phyloP scores from a whole-genome alignment of 805 yeast species.

The Suhomyces sp. region DNA sequence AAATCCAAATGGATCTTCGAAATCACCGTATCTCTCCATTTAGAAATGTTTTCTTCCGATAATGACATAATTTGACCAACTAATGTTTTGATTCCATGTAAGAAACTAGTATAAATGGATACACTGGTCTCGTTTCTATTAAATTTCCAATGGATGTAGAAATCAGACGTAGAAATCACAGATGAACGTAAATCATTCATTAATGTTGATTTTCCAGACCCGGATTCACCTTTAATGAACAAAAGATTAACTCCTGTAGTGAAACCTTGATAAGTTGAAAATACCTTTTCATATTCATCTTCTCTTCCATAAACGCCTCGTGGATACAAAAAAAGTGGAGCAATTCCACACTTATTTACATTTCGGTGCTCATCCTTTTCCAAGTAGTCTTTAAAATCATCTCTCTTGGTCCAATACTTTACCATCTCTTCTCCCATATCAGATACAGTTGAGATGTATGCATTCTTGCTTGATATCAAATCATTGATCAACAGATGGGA shows the following conservation, averaged over 20 bases:
- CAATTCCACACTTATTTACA: conserved; percentile 7
- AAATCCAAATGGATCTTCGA: conserved; percentile 42
- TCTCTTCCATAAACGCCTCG: conserved; percentile 15
- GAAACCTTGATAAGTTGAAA: conserved; percentile 9
- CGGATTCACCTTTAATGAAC: conserved; percentile 42
- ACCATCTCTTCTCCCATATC: not conserved
- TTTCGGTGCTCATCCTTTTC: conserved; percentile 1
- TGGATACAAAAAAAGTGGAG: conserved; percentile 10
- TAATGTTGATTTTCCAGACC: conserved; percentile 47
- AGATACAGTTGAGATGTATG: conserved; percentile 14
- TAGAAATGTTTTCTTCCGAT: conserved; percentile 30
- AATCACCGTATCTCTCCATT: conserved; percentile 43
- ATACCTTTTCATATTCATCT: conserved; percentile 9
- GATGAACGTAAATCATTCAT: conserved; percentile 37
- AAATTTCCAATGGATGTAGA: conserved; percentile 33
- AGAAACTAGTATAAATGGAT: conserved; percentile 35
- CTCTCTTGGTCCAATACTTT: conserved; percentile 4
- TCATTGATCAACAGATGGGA: conserved; percentile 37
- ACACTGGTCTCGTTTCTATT: conserved; percentile 25
- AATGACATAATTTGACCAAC: conserved; percentile 43
- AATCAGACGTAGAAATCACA: conserved; percentile 30
- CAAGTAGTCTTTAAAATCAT: conserved; percentile 4
- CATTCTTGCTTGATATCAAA: conserved; percentile 23
- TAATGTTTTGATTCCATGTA: conserved; percentile 38
- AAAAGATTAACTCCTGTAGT: conserved; percentile 19